Conservation (phyloP, 345 rosid species). For the Rhodamnia argentea region DNA sequence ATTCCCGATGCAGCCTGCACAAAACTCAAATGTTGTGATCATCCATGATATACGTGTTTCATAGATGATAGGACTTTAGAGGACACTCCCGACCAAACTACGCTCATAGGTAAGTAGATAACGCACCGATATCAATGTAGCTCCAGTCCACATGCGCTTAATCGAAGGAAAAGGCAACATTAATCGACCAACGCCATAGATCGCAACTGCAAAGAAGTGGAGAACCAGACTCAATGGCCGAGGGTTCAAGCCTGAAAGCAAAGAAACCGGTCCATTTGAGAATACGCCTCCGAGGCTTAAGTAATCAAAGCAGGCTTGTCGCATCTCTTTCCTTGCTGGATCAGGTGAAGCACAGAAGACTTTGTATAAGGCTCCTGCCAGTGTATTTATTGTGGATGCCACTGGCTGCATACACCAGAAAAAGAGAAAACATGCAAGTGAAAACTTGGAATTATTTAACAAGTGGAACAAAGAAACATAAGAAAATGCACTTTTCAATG, state of each 20-base stretch:
- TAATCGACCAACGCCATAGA: constrained; percentile 35
- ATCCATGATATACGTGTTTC: neutral
- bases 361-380: constrained; percentile 37
- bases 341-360: constrained; percentile 38
- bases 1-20: constrained; percentile 34
- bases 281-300: constrained; percentile 34
- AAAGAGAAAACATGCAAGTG: neutral
- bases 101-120: neutral
- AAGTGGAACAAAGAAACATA: neutral
- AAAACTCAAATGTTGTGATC: neutral
- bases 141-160: constrained; percentile 35
- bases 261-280: constrained; percentile 29
- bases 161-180: constrained; percentile 42
- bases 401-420: constrained; percentile 21
- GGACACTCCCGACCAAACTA: neutral
- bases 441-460: neutral
- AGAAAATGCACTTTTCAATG: neutral
- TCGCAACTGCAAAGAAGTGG: constrained; percentile 36
- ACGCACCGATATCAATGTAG: constrained; percentile 28
- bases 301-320: constrained; percentile 39
- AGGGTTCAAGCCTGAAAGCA: constrained; percentile 38
- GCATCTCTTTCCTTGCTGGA: constrained; percentile 36
- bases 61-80: neutral
- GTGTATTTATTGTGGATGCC: constrained; percentile 34
- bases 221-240: constrained; percentile 26